Conservation (phyloP, 306 rosid species). For the Begonia fuchsioides region DNA sequence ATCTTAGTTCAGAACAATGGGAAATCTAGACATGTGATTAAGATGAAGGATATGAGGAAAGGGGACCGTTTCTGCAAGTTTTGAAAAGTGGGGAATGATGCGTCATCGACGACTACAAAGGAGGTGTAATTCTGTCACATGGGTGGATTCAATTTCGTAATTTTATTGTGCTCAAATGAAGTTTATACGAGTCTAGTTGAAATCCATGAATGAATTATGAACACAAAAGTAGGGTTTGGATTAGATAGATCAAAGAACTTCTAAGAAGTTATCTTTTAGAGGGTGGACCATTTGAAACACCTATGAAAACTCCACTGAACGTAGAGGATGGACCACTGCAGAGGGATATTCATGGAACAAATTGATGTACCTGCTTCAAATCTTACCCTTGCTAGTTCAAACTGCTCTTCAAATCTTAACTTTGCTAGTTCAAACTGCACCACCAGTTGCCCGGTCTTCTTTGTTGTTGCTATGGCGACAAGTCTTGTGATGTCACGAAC, state of each 20-base stretch:
- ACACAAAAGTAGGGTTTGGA: conserved; percentile 25
- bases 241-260: conserved; percentile 19
- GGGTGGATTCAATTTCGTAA: conserved; percentile 15
- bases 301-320: conserved; percentile 21
- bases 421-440: too few species aligned
- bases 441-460: too few species aligned
- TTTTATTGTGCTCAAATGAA: too few species aligned
- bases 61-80: conserved; percentile 32
- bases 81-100: conserved; percentile 48
- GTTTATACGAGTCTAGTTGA: neutral
- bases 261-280: conserved; percentile 23
- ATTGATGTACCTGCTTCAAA: neutral
- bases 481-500: too few species aligned
- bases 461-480: too few species aligned
- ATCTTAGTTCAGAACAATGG: neutral
- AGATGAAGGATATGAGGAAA: neutral
- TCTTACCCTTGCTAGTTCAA: too few species aligned
- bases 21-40: neutral
- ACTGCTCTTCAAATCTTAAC: too few species aligned
- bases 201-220: conserved; percentile 15
- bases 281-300: conserved; percentile 45
- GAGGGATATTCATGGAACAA: conserved; percentile 46
- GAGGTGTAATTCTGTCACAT: conserved; percentile 45
- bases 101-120: conserved; percentile 81
- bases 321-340: conserved; percentile 66